Evolutionary conservation across 495 filamentous ascomycete genomes (phyloP), one percentile per base, ranked within the genome.

Genomic region (Cenococcum geophilum): DNA sequence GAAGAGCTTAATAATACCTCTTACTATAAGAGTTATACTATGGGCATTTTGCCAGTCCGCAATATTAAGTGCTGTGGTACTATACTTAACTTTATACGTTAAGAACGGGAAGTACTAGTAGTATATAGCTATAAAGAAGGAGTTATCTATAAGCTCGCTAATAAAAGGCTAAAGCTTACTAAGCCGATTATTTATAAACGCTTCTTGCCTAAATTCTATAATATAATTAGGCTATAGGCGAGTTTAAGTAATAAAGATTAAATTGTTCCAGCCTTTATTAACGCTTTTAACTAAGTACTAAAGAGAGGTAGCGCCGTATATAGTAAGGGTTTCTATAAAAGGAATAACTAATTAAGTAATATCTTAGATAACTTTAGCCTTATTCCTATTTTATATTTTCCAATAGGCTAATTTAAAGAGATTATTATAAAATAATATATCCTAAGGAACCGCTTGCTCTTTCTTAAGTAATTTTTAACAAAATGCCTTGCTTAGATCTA

Each of bases 91-190:
- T 60, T 77, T 72, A 23, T 63, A 67, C 1, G 72, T 73, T 2
- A 77, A 59, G 63, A 75, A 77, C 25, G 72, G 75, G 50, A 76
- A 73, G 58, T 73, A 73, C 68, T 76, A 76, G 32, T 72, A 56
- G 55, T 66, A 66, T 25, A 56, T 67, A 32, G 64, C 64, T 36
- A 53, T 57, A 21, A 63, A 60, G 45, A 32, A 67, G 23, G 61
- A 67, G 5, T 21, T 16, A 20, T 23, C 36, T 25, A 58, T n/a
- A 10, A 22, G 34, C 4, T 55, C 55, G 55, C 57, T 43, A 34
- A 60, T 55, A 35, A 57, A 56, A 14, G 20, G 12, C 18, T 23
- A 4, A 11, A 60, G 8, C 47, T 67, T 67, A 4, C 52, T 5
- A 8, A 63, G 52, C 23, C 64, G 65, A 6, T 67, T 27, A 18